phyloP scores from a whole-genome alignment of 164 flowering plant species.

The Stephania japonica region DNA sequence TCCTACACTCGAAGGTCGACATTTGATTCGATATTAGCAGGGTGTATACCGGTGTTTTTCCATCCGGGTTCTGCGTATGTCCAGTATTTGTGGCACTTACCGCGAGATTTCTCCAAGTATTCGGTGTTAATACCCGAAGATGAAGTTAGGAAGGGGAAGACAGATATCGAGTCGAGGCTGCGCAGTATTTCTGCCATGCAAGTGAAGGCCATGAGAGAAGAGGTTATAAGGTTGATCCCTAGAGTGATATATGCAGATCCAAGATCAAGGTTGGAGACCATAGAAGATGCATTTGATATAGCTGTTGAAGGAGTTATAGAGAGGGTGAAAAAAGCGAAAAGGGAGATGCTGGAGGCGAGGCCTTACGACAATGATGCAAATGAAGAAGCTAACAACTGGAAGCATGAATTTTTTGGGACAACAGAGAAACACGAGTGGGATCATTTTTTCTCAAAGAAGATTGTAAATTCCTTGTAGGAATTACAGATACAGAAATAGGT shows the following conservation, averaged over 20 bases:
- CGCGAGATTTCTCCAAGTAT: slow-evolving; percentile 37
- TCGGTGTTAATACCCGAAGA: slow-evolving; percentile 54
- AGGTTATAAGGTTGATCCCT: slow-evolving; percentile 57
- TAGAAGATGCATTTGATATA: slow-evolving; percentile 71
- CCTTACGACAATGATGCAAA: slow-evolving; percentile 14
- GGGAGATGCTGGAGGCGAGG: slow-evolving; percentile 23
- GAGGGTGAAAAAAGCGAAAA: slow-evolving; percentile 38
- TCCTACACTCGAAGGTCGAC: slow-evolving; percentile 57
- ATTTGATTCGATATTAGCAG: slow-evolving; percentile 67
- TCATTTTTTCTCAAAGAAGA: slow-evolving; percentile 31
- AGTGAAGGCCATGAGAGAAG: slow-evolving; percentile 48
- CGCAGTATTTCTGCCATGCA: slow-evolving; percentile 23
- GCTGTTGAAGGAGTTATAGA: slow-evolving; percentile 48
- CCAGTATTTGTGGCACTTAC: slow-evolving; percentile 76
- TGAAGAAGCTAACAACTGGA: slow-evolving; percentile 47
- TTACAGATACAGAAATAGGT: background rate
- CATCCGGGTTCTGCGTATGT: slow-evolving; percentile 67
- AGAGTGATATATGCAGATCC: slow-evolving; percentile 60
- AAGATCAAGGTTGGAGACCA: slow-evolving; percentile 32
- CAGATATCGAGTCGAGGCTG: slow-evolving; percentile 37
- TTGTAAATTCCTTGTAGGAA: background rate
- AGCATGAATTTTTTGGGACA: slow-evolving; percentile 41
- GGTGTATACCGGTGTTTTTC: slow-evolving; percentile 80
- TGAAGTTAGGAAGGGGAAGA: slow-evolving; percentile 28
- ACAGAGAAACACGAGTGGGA: slow-evolving; percentile 60